A percentile compares a stretch with the other conserved stretches of the same genome.
Conservation (phyloP, 1,139 yeast genomes). For the Keqinozyma sinolaborantium region DNA sequence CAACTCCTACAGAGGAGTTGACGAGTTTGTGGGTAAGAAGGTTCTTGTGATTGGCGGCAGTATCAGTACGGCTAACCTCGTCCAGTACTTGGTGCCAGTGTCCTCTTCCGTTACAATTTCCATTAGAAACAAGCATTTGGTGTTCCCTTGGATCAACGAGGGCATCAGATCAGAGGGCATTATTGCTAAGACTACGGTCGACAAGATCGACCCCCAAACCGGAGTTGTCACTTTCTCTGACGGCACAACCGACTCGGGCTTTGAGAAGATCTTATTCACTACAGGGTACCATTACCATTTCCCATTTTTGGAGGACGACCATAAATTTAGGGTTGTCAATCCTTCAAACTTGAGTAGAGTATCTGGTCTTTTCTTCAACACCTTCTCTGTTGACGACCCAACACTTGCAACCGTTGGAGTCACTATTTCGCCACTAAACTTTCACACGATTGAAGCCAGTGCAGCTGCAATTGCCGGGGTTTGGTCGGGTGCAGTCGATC, state of each 20-base stretch:
- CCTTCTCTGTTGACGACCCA: constrained; percentile 40
- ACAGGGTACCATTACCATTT: constrained; percentile 33
- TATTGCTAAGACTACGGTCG: constrained; percentile 23
- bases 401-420: constrained; percentile 40
- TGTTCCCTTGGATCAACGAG: constrained; percentile 25
- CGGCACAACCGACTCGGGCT: constrained; percentile 18
- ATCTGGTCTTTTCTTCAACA: constrained; percentile 33
- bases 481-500: constrained; percentile 29
- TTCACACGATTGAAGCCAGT: constrained; percentile 39
- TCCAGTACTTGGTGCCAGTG: constrained; percentile 44
- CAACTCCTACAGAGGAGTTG: constrained; percentile 50
- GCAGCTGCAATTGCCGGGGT: constrained; percentile 47
- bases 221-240: constrained; percentile 26
- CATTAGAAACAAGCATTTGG: constrained; percentile 26
- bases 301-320: constrained; percentile 19
- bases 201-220: constrained; percentile 19
- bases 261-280: constrained; percentile 24
- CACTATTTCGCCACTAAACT: constrained; percentile 34
- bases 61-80: constrained; percentile 45
- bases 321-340: constrained; percentile 25
- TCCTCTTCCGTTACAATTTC: constrained; percentile 34
- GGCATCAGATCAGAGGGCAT: constrained; percentile 33
- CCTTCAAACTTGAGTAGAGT: constrained; percentile 28
- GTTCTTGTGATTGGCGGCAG: constrained; percentile 50
- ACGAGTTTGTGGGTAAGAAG: constrained; percentile 36